Evolutionary conservation across 305 asterid species (phyloP).

Genomic region (Fraxinus floribunda): DNA sequence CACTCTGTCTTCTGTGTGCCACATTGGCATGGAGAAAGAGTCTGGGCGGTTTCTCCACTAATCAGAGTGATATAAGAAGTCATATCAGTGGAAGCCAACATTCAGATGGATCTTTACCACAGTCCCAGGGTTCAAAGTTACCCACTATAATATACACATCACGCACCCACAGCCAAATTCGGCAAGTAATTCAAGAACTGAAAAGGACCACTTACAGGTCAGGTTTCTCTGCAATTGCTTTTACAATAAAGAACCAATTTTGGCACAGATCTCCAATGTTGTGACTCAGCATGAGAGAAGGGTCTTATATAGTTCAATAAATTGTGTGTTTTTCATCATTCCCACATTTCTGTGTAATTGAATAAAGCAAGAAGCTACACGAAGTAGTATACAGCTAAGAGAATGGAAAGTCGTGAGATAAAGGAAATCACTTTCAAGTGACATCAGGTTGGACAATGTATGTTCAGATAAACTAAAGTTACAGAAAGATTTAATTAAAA

Average conservation of each 20-base stretch:
- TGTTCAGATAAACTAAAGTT: neutral
- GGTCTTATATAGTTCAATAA: neutral
- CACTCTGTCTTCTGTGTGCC: slow-evolving; percentile 91
- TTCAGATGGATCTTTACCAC: slow-evolving; percentile 39
- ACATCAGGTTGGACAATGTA: neutral
- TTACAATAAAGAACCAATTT: slow-evolving; percentile 11
- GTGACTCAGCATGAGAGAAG: neutral
- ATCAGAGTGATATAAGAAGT: slow-evolving; percentile 47
- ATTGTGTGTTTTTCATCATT: neutral
- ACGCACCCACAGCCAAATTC: slow-evolving; percentile 97
- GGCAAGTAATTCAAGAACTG: slow-evolving; percentile 90
- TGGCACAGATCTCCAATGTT: neutral
- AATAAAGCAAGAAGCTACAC: neutral
- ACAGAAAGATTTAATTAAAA: neutral
- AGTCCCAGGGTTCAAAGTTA: slow-evolving; percentile 47
- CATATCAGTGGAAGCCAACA: slow-evolving; percentile 48
- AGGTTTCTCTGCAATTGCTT: slow-evolving; percentile 31
- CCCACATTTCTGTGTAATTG: neutral
- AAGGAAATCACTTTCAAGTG: neutral
- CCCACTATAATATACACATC: slow-evolving; percentile 86
- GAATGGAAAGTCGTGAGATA: neutral
- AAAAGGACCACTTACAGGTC: slow-evolving; percentile 92
- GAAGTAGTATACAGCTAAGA: neutral
- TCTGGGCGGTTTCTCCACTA: slow-evolving; percentile 68
- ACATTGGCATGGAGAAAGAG: slow-evolving; percentile 97